Evolutionary conservation across 768 basidiomycete species (phyloP).

Genomic region (Kwoniella mangroviensis): DNA sequence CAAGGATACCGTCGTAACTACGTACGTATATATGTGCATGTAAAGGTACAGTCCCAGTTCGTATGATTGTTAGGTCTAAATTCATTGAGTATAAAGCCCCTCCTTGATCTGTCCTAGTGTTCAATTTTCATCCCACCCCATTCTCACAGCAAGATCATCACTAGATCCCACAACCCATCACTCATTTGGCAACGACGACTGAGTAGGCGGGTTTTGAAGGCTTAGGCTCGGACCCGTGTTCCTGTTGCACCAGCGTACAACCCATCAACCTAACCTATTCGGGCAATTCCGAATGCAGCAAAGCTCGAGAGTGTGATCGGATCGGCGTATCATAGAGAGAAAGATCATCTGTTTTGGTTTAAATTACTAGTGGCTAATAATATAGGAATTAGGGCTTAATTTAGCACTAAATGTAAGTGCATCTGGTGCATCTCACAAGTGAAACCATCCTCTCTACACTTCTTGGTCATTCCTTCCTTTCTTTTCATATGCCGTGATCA

Average conservation of each 20-base stretch:
- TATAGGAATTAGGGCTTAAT: no score
- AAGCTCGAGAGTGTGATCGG: neutral
- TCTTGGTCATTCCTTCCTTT: no score
- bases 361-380: neutral
- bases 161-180: neutral
- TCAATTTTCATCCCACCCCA: neutral
- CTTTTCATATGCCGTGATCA: no score
- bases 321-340: neutral
- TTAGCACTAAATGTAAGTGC: no score
- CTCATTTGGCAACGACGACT: neutral
- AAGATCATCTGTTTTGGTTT: neutral
- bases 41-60: neutral
- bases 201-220: neutral
- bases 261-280: conserved; percentile 4
- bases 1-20: neutral
- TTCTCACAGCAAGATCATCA: neutral
- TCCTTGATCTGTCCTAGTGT: neutral
- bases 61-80: no score
- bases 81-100: neutral
- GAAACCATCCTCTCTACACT: no score
- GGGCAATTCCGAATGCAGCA: conserved; percentile 4
- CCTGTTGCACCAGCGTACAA: neutral
- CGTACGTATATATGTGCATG: neutral
- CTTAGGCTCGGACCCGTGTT: neutral
- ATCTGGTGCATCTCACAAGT: no score